These are phyloP conservation scores for Russula vinacea DNA, from an alignment of 768 basidiomycete species.

Conservation along the genomic window DNA sequence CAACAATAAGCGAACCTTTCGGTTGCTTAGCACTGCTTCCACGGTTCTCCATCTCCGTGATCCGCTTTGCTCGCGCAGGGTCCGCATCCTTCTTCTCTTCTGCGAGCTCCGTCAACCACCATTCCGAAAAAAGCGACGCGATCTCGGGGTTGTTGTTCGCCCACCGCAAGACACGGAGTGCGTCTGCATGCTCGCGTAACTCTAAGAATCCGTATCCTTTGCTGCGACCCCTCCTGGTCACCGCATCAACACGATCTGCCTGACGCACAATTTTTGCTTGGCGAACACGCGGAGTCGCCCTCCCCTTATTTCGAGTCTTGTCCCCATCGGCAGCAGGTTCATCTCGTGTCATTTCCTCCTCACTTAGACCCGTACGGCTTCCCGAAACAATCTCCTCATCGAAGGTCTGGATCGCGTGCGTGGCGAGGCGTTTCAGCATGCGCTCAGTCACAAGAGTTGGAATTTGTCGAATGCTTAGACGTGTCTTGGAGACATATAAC, in stretches of 20 bases:
- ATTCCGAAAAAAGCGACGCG: slow-evolving; percentile 59
- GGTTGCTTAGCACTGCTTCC: slow-evolving; percentile 45
- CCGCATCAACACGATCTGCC: slow-evolving; percentile 80
- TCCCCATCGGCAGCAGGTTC: slow-evolving; percentile 31
- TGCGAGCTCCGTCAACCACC: slow-evolving; percentile 81
- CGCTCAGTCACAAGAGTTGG: slow-evolving; percentile 89
- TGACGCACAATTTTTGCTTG: slow-evolving; percentile 93
- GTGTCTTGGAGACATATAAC: slow-evolving; percentile 90
- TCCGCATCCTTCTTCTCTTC: slow-evolving; percentile 48
- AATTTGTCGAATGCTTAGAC: slow-evolving; percentile 89
- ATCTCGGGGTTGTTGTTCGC: slow-evolving; percentile 84
- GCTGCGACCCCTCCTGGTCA: slow-evolving; percentile 82
- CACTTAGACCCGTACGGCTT: slow-evolving; percentile 54
- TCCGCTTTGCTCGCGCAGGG: slow-evolving; percentile 54
- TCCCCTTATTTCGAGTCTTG: slow-evolving; percentile 34
- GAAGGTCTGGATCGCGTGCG: slow-evolving; percentile 77
- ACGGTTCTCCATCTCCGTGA: slow-evolving; percentile 48
- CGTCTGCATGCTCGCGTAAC: slow-evolving; percentile 82
- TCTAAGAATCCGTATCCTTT: slow-evolving; percentile 97
- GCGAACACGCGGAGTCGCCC: slow-evolving; percentile 36
- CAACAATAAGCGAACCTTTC: slow-evolving; percentile 68
- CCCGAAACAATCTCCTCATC: slow-evolving; percentile 70
- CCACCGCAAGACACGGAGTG: slow-evolving; percentile 88
- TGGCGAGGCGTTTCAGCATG: slow-evolving; percentile 80
- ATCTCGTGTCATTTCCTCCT: slow-evolving; percentile 60